Evolutionary conservation across 2,329 filamentous ascomycete genomes (phyloP).

Genomic region (Aspergillus pseudotamarii): DNA sequence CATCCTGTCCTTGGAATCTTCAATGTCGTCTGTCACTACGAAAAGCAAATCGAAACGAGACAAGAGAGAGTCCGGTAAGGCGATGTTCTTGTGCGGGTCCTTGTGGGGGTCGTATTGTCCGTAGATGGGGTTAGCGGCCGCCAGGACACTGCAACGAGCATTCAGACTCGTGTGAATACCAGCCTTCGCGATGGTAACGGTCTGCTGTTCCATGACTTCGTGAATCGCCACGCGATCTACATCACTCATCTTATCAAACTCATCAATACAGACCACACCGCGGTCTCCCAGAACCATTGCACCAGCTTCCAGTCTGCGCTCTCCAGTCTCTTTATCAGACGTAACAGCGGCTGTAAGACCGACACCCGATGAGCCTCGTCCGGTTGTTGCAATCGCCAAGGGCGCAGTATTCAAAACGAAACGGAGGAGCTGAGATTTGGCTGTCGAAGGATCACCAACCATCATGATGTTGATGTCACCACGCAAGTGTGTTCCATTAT

Average conservation of each 20-base stretch:
- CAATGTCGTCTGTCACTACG: slow-evolving; percentile 96
- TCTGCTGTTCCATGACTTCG: slow-evolving; percentile 99
- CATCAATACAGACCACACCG: slow-evolving; percentile 97
- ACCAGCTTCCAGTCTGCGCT: slow-evolving; percentile 90
- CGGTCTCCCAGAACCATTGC: slow-evolving; percentile 98
- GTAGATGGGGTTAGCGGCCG: slow-evolving; percentile 95
- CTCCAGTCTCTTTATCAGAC: slow-evolving; percentile 94
- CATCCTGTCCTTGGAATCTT: slow-evolving; percentile 85
- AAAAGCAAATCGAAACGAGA: slow-evolving; percentile 99
- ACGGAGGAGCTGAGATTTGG: slow-evolving; percentile 95
- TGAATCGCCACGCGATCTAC: slow-evolving; percentile 97
- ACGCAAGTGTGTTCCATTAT: slow-evolving; percentile 95
- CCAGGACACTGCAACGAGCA: slow-evolving; percentile 92
- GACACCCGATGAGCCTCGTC: slow-evolving; percentile 93
- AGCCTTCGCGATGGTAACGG: slow-evolving; percentile 97
- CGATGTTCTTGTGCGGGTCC: slow-evolving; percentile 98
- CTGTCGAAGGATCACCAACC: slow-evolving; percentile 97
- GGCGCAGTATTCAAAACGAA: slow-evolving; percentile 98
- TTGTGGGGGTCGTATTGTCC: slow-evolving; percentile 99
- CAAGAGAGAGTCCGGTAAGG: slow-evolving; percentile 89
- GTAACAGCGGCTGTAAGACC: slow-evolving; percentile 97
- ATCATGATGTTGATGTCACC: slow-evolving; percentile 99
- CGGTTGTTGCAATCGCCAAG: slow-evolving; percentile 93
- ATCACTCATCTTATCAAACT: slow-evolving; percentile 99
- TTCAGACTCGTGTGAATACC: slow-evolving; percentile 98